Evolutionary conservation across 73 alveolate genomes (phyloP), one percentile per base, ranked within the genome.

Genomic region (Paramecium caudatum): DNA sequence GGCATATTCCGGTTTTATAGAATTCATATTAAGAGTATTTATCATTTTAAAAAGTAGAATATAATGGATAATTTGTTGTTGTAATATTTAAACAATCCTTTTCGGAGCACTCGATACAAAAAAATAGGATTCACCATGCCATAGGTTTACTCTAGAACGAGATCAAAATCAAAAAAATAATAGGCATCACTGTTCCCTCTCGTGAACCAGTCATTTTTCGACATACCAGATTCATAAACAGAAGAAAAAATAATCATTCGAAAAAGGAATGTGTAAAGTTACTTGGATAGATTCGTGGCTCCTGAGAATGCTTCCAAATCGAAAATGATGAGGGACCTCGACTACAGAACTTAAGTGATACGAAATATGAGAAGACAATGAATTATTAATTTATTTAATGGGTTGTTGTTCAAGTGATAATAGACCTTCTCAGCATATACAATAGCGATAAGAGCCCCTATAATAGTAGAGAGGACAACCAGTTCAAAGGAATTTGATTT

Each of bases 391-490:
- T 21, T 21, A 49, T 13, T 21, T 15, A 21, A 55, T 55, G 80
- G 80, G 80, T 4, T 8, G 78, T 55, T 55, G 80, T 23, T 55
- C n/a, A n/a, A n/a, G n/a, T n/a, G n/a, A n/a, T n/a, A n/a, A n/a
- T n/a, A n/a, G n/a, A n/a, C n/a, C n/a, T n/a, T n/a, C n/a, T n/a
- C n/a, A n/a, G n/a, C n/a, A n/a, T n/a, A n/a, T n/a, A n/a, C n/a
- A n/a, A n/a, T n/a, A n/a, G n/a, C n/a, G n/a, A n/a, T n/a, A n/a
- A n/a, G n/a, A n/a, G 80, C n/a, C 30, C 46, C n/a, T 21, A 23
- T 55, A 55, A 25, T 2, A 23, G 43, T 23, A 55, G 80, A 21
- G 43, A 55, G 10, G 45, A 6, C 8, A 55, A 23, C 8, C 15
- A 23, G 2, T 21, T 27, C 4, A 23, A 23, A 55, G 46, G 4